Evolutionary conservation across 2,329 filamentous ascomycete genomes (phyloP).

Genomic region (Beauveria rudraprayagi): DNA sequence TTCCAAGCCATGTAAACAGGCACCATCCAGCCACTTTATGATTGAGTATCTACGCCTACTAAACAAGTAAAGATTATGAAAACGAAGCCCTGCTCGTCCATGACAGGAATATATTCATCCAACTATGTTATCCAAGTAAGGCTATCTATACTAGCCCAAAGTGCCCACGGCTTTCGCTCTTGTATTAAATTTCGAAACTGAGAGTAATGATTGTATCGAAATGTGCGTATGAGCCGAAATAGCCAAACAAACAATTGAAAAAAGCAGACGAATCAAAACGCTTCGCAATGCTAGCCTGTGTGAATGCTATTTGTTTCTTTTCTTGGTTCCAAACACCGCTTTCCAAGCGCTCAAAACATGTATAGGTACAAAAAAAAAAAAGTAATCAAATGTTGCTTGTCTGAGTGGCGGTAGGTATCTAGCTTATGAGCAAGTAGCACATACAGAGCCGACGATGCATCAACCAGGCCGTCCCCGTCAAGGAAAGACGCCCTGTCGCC

Average conservation of each 20-base stretch:
- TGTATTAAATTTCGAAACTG: slow-evolving; percentile 4
- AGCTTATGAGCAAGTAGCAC: background rate
- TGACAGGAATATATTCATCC: background rate
- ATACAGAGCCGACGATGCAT: background rate
- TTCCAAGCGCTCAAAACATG: background rate
- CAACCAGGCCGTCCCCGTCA: slow-evolving; percentile 13
- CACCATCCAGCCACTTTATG: background rate
- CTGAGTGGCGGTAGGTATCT: background rate
- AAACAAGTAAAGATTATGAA: background rate
- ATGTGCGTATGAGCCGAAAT: background rate
- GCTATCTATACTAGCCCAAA: background rate
- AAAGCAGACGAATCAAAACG: slow-evolving; percentile 6
- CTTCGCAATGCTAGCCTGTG: slow-evolving; percentile 12
- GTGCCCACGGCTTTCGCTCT: background rate
- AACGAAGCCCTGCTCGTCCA: background rate
- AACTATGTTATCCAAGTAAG: background rate
- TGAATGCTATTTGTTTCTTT: background rate
- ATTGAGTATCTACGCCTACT: background rate
- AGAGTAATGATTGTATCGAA: background rate
- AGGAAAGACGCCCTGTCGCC: slow-evolving; percentile 33
- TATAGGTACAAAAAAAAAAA: background rate
- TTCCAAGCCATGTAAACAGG: background rate
- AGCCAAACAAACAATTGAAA: background rate
- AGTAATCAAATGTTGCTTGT: background rate
- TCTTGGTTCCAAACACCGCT: background rate